phyloP scores from a whole-genome alignment of 192 early-diverging fungal species.

The Rhizophagus clarus region DNA sequence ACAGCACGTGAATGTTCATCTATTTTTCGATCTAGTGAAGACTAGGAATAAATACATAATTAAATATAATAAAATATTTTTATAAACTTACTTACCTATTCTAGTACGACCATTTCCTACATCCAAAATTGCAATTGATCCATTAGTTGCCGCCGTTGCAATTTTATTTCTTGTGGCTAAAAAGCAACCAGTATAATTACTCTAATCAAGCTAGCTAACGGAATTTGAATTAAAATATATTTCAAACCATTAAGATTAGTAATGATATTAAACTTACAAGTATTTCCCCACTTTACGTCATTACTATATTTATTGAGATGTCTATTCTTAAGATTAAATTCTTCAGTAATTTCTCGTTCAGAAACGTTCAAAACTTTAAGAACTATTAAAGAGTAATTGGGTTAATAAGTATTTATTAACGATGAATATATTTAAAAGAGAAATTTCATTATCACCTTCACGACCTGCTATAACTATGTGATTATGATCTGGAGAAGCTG shows the following conservation, averaged over 20 bases:
- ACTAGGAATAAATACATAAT: neutral
- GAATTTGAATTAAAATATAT: neutral
- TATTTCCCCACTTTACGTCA: conserved; percentile 83
- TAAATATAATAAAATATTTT: neutral
- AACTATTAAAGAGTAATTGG: conserved; percentile 43
- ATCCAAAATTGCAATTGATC: conserved; percentile 78
- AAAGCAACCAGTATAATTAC: conserved; percentile 20
- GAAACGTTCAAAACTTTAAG: conserved; percentile 67
- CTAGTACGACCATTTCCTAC: conserved; percentile 40
- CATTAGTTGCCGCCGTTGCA: conserved; percentile 70
- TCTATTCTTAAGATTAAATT: conserved; percentile 65
- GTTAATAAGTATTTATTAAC: neutral
- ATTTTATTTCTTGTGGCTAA: conserved; percentile 64
- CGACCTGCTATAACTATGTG: conserved; percentile 67
- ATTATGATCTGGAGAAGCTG: conserved; percentile 62
- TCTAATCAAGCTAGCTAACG: neutral
- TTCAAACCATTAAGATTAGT: conserved; percentile 1
- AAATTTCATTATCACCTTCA: conserved; percentile 53
- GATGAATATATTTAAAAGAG: neutral
- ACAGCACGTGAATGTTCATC: conserved; percentile 73
- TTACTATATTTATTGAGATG: conserved; percentile 58
- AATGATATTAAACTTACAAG: conserved; percentile 39
- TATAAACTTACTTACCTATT: conserved; percentile 28
- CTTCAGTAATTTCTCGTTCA: conserved; percentile 57
- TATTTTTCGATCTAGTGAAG: conserved; percentile 58